Percentiles rank a stretch among this genome's conserved stretches.
phyloP scores from a whole-genome alignment of 2,329 filamentous ascomycete species.

The Aspergillus brasiliensis region DNA sequence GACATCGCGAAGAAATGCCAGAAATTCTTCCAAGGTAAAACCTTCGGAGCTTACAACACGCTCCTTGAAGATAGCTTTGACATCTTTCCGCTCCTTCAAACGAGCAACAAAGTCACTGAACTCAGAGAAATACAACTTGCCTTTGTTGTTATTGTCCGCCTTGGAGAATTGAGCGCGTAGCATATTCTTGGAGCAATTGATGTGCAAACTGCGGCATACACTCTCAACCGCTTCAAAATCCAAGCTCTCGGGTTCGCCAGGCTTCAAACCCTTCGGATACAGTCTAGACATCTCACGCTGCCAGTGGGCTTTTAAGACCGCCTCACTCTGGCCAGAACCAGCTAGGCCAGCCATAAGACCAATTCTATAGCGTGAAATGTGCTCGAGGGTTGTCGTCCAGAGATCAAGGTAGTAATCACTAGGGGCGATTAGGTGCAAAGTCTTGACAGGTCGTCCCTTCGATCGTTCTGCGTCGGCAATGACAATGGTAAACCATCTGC shows the following conservation, averaged over 20 bases:
- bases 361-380: constrained; percentile 81
- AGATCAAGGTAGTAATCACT: constrained; percentile 70
- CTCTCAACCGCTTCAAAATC: constrained; percentile 77
- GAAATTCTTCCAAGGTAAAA: constrained; percentile 72
- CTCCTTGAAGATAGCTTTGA: constrained; percentile 70
- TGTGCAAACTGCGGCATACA: constrained; percentile 86
- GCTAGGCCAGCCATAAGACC: constrained; percentile 88
- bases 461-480: constrained; percentile 78
- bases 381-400: constrained; percentile 83
- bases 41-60: constrained; percentile 62
- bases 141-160: constrained; percentile 66
- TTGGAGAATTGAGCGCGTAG: constrained; percentile 73
- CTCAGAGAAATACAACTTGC: constrained; percentile 73
- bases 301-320: constrained; percentile 83
- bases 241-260: constrained; percentile 68
- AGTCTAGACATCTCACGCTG: constrained; percentile 76
- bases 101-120: constrained; percentile 82
- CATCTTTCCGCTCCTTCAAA: constrained; percentile 81
- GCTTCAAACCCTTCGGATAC: constrained; percentile 46
- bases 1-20: constrained; percentile 69
- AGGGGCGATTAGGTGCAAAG: constrained; percentile 82
- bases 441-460: constrained; percentile 70
- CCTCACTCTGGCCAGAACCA: constrained; percentile 72
- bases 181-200: constrained; percentile 78
- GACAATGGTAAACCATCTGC: constrained; percentile 85